These are phyloP conservation scores for Penicillium sp. DNA, from an alignment of 2,329 filamentous ascomycete genomes.

Conservation along the genomic window DNA sequence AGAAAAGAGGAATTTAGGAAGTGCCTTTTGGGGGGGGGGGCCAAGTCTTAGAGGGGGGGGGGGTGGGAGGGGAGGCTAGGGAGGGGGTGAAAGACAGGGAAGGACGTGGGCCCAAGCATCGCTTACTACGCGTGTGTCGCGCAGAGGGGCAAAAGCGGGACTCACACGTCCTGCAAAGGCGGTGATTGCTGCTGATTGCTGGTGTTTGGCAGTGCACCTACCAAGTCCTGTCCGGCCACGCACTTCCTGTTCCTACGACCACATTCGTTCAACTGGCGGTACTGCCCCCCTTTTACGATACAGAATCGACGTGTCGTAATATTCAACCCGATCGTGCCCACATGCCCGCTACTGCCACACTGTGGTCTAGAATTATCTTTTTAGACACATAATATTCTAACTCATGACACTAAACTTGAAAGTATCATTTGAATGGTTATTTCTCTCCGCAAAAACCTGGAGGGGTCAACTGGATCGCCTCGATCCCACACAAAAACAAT, in stretches of 20 bases:
- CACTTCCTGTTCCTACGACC: conserved; percentile 18
- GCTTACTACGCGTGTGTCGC: conserved; percentile 21
- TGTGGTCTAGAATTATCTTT: conserved; percentile 2
- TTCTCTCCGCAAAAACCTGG: not conserved
- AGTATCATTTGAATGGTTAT: not conserved
- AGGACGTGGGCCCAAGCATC: conserved; percentile 24
- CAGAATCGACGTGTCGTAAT: conserved; percentile 25
- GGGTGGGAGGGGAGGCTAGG: conserved; percentile 1
- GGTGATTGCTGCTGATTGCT: not conserved
- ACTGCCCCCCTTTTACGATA: conserved; percentile 17
- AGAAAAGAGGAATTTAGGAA: conserved; percentile 24
- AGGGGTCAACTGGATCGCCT: not conserved
- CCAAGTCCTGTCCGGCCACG: conserved; percentile 18
- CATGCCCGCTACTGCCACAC: conserved; percentile 8
- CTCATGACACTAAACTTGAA: not conserved
- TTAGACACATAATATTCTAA: not conserved
- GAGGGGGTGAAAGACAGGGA: conserved; percentile 13
- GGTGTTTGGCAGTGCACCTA: not conserved
- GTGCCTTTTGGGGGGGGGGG: conserved; percentile 12
- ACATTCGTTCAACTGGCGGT: conserved; percentile 5
- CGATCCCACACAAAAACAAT: not conserved
- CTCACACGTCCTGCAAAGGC: conserved; percentile 1
- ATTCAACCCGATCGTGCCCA: conserved; percentile 12
- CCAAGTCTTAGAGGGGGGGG: conserved; percentile 4
- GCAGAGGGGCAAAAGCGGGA: conserved; percentile 21